These are phyloP conservation scores for Kwoniella shivajii DNA, from an alignment of 1,284 basidiomycete genomes.

Conservation along the genomic window DNA sequence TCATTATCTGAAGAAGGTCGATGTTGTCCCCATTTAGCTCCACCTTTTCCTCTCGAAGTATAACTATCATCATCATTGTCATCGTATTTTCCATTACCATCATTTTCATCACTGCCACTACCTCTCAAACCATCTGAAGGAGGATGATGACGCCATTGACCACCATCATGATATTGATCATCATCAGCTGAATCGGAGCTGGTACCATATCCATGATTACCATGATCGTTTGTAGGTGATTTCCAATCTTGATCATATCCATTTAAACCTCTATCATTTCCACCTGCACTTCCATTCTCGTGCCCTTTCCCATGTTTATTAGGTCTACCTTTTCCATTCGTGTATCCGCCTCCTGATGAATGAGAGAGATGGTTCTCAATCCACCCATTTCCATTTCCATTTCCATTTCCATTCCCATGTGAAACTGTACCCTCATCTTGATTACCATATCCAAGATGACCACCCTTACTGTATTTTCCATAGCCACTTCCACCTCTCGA, in stretches of 20 bases:
- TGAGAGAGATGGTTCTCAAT: neutral
- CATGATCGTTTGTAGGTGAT: neutral
- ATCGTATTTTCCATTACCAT: neutral
- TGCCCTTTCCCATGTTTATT: neutral
- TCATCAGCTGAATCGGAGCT: neutral
- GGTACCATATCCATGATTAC: constrained; percentile 1
- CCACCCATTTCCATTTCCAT: neutral
- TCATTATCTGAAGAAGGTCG: neutral
- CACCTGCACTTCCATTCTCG: neutral
- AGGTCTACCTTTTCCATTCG: constrained; percentile 9
- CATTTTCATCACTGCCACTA: neutral
- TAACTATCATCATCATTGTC: neutral
- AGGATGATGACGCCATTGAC: neutral
- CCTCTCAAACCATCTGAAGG: neutral
- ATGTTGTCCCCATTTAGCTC: neutral
- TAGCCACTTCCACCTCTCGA: neutral
- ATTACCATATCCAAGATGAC: neutral
- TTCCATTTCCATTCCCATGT: neutral
- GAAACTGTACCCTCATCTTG: neutral
- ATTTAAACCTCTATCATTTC: neutral
- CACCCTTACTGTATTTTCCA: neutral
- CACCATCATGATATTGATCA: constrained; percentile 4
- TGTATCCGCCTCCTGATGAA: neutral
- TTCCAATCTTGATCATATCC: constrained; percentile 1
- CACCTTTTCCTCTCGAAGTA: neutral